Percentiles rank a stretch among this genome's conserved stretches.
phyloP scores from a whole-genome alignment of 1,139 yeast species.

The Yamadazyma membranifaciens region DNA sequence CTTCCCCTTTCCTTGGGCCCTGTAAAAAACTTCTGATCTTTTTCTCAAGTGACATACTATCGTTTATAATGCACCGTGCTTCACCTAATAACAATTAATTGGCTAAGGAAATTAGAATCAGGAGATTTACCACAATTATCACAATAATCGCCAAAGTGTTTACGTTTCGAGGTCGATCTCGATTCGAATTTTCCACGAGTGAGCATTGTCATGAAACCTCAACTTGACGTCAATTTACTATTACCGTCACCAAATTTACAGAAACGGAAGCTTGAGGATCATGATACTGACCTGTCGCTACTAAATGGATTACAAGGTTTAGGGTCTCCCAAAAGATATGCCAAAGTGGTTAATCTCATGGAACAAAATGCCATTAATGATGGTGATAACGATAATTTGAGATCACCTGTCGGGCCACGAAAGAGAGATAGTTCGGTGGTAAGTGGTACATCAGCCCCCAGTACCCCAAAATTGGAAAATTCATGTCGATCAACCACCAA shows the following conservation, averaged over 20 bases:
- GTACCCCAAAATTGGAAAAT: neutral
- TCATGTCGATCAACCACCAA: neutral
- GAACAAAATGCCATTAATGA: neutral
- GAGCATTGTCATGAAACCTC: neutral
- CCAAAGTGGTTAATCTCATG: slow-evolving; percentile 14
- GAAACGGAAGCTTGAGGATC: neutral
- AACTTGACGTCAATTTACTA: neutral
- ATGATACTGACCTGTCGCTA: slow-evolving; percentile 3
- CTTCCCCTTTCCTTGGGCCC: slow-evolving; percentile 65
- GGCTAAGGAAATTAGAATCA: too few relatives aligned
- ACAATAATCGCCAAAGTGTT: neutral
- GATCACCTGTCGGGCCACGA: neutral
- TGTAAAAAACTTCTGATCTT: slow-evolving; percentile 44
- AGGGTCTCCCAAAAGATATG: slow-evolving; percentile 20
- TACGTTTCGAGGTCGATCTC: neutral
- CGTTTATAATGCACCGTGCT: too few relatives aligned
- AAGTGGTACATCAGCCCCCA: neutral
- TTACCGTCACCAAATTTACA: slow-evolving; percentile 1
- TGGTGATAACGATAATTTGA: neutral
- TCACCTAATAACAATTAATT: too few relatives aligned
- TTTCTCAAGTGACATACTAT: slow-evolving; percentile 41
- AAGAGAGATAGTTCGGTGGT: neutral
- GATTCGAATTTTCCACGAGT: neutral
- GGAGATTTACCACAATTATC: too few relatives aligned
- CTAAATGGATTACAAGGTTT: slow-evolving; percentile 4